Conservation (phyloP, 805 yeast species). For the Barnettozyma vustinii region DNA sequence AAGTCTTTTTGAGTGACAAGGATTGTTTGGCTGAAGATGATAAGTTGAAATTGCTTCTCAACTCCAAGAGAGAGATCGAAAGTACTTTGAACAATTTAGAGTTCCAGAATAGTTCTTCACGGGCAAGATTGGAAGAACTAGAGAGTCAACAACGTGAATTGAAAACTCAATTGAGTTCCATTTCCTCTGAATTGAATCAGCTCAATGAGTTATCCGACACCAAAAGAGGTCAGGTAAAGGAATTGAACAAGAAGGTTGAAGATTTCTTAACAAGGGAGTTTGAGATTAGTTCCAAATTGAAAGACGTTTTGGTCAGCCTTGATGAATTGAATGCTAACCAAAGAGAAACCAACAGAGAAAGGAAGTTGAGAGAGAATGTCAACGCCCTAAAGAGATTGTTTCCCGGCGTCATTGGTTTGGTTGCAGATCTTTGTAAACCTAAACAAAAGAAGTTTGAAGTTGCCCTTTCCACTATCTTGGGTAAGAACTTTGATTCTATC, state of each 20-base stretch:
- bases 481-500: constrained; percentile 74
- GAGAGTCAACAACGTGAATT: constrained; percentile 28
- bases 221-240: constrained; percentile 37
- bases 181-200: constrained; percentile 23
- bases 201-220: constrained; percentile 32
- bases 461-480: constrained; percentile 75
- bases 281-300: constrained; percentile 57
- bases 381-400: constrained; percentile 62
- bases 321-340: constrained; percentile 72
- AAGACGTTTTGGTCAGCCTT: constrained; percentile 52
- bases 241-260: constrained; percentile 34
- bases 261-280: constrained; percentile 42
- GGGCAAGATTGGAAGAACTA: constrained; percentile 31
- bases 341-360: constrained; percentile 70
- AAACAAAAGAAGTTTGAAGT: constrained; percentile 62
- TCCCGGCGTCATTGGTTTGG: constrained; percentile 81
- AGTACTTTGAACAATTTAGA: constrained; percentile 33
- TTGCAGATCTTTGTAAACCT: constrained; percentile 77
- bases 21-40: constrained; percentile 55
- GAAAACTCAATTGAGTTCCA: constrained; percentile 18
- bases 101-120: constrained; percentile 31
- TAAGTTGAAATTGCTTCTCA: constrained; percentile 34
- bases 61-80: constrained; percentile 40
- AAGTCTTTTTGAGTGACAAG: constrained; percentile 50
- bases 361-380: constrained; percentile 66